Evolutionary conservation across 2,329 filamentous ascomycete species (phyloP).

Genomic region (Colletotrichum tofieldiae): DNA sequence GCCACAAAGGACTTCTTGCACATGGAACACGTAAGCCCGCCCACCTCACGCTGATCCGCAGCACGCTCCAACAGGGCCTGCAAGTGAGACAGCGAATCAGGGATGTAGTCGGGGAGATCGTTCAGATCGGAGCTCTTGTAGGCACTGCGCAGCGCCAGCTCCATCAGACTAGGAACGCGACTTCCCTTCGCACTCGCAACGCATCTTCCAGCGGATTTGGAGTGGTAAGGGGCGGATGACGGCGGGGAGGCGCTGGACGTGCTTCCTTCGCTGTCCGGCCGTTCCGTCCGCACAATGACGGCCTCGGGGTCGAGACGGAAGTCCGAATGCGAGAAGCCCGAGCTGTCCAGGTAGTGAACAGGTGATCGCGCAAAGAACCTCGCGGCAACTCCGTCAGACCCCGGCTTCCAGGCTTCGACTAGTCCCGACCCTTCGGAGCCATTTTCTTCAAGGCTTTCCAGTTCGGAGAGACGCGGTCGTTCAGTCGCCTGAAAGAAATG

Average conservation of each 20-base stretch:
- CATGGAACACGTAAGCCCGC: constrained; percentile 66
- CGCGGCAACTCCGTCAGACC: constrained; percentile 42
- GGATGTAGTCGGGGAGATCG: constrained; percentile 61
- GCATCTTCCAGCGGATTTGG: constrained; percentile 37
- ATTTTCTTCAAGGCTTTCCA: constrained; percentile 45
- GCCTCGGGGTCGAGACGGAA: constrained; percentile 46
- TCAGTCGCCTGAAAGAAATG: constrained; percentile 64
- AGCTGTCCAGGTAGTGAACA: constrained; percentile 50
- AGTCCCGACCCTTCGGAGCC: constrained; percentile 34
- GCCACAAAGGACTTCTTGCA: constrained; percentile 66
- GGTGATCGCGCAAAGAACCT: constrained; percentile 47
- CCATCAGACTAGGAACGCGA: constrained; percentile 65
- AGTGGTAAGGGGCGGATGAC: constrained; percentile 42
- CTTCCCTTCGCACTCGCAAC: constrained; percentile 45
- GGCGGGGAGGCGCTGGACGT: constrained; percentile 38
- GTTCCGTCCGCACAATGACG: constrained; percentile 27
- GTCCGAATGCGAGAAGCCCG: constrained; percentile 43
- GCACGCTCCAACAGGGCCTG: constrained; percentile 58
- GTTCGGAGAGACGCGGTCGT: constrained; percentile 12
- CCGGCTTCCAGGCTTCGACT: constrained; percentile 15
- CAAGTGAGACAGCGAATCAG: constrained; percentile 59
- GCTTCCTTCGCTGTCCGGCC: constrained; percentile 11
- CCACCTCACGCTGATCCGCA: constrained; percentile 59
- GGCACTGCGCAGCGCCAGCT: constrained; percentile 65
- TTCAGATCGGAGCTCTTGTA: constrained; percentile 59